Conservation (phyloP, 768 basidiomycete species). For the Mrakia blollopis region DNA sequence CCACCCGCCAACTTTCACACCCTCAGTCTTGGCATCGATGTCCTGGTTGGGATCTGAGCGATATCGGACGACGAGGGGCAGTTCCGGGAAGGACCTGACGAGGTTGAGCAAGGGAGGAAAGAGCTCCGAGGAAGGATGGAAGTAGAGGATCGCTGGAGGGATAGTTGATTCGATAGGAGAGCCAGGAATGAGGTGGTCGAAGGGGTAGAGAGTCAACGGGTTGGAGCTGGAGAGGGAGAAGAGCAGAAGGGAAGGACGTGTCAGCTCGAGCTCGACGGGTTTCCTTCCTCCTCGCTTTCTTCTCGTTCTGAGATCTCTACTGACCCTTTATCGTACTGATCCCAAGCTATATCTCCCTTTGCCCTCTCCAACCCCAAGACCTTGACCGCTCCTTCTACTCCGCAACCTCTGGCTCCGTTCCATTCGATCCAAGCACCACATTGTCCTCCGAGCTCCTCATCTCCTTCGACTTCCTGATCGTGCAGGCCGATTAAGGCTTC, state of each 20-base stretch:
- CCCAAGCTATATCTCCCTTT: conserved; percentile 44
- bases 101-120: conserved; percentile 60
- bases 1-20: conserved; percentile 55
- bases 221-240: neutral
- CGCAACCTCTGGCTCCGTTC: conserved; percentile 68
- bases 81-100: conserved; percentile 54
- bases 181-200: conserved; percentile 63
- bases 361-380: conserved; percentile 23
- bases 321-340: conserved; percentile 32
- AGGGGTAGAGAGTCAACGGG: conserved; percentile 52
- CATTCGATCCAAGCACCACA: conserved; percentile 67
- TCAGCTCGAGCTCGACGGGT: neutral
- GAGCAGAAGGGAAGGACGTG: conserved; percentile 50
- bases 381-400: conserved; percentile 35
- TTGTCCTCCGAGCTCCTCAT: conserved; percentile 37
- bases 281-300: conserved; percentile 37
- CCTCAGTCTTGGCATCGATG: neutral
- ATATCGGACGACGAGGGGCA: conserved; percentile 40
- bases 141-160: conserved; percentile 67
- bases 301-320: conserved; percentile 30
- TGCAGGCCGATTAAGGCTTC: conserved; percentile 71
- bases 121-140: conserved; percentile 64
- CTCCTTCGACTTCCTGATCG: conserved; percentile 45
- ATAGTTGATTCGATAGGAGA: conserved; percentile 50
- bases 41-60: conserved; percentile 23